Evolutionary conservation across 1,139 yeast genomes (phyloP).

Genomic region (Suhomyces panamericanus): DNA sequence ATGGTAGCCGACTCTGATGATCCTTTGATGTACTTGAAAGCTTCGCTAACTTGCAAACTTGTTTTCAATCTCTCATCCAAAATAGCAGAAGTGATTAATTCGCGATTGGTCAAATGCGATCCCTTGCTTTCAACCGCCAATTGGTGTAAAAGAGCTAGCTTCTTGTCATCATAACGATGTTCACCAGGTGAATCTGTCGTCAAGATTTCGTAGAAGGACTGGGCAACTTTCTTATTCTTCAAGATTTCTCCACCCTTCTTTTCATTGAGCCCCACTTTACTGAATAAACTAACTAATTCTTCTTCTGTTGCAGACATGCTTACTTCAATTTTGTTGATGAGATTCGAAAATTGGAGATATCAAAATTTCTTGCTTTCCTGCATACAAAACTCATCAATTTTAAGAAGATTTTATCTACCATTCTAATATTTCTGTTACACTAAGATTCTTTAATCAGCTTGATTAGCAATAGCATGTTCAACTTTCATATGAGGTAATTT

Average conservation of each 20-base stretch:
- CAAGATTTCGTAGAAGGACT: constrained; percentile 62
- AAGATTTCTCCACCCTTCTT: constrained; percentile 70
- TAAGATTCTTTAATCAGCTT: no score
- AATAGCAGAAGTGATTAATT: constrained; percentile 59
- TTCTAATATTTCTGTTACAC: no score
- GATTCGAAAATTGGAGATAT: background rate
- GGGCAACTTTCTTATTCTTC: constrained; percentile 82
- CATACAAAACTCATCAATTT: no score
- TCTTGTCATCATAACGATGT: constrained; percentile 42
- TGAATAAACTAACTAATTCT: constrained; percentile 47
- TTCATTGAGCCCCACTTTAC: constrained; percentile 68
- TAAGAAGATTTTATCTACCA: no score
- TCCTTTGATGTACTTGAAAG: constrained; percentile 64
- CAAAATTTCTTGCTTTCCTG: background rate
- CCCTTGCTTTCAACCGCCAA: constrained; percentile 70
- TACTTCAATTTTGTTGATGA: background rate
- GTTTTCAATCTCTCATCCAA: constrained; percentile 63
- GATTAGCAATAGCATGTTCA: no score
- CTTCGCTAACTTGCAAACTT: constrained; percentile 76
- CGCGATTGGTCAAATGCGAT: constrained; percentile 42
- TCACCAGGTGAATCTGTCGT: constrained; percentile 35
- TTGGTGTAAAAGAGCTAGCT: constrained; percentile 67
- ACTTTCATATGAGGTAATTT: no score
- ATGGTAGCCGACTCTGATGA: constrained; percentile 42
- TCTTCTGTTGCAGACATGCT: constrained; percentile 21